phyloP scores from a whole-genome alignment of 345 rosid species.

The Carallia brachiata region DNA sequence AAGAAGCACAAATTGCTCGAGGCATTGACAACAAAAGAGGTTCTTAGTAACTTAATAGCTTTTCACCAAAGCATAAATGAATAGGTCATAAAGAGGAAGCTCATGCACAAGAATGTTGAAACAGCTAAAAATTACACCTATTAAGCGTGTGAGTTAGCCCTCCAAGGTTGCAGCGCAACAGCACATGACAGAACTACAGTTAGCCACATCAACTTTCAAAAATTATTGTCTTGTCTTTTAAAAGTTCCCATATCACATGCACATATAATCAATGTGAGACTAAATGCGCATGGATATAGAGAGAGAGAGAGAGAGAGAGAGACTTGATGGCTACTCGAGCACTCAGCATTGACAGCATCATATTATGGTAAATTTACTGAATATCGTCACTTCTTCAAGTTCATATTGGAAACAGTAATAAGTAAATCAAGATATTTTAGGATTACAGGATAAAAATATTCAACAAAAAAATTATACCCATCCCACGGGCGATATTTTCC shows the following conservation, averaged over 20 bases:
- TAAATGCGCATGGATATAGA: background rate
- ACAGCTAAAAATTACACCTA: background rate
- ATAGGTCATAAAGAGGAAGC: no score
- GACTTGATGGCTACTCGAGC: no score
- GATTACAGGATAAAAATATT: background rate
- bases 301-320: no score
- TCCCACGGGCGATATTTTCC: slow-evolving; percentile 65
- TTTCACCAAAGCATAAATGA: no score
- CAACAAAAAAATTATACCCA: slow-evolving; percentile 34
- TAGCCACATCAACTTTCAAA: background rate
- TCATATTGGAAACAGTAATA: background rate
- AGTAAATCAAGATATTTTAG: background rate
- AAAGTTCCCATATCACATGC: background rate
- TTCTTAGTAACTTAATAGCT: no score
- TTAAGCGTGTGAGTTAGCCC: no score
- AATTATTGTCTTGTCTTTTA: background rate
- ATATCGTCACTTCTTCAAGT: background rate
- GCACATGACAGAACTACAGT: background rate
- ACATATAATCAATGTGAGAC: no score
- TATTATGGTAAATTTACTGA: background rate
- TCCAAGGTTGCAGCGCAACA: background rate
- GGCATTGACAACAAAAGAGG: background rate
- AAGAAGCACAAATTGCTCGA: background rate
- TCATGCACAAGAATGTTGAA: no score
- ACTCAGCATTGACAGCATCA: no score